phyloP scores from a whole-genome alignment of 257 asterid species.

The Solanum verrucosum region DNA sequence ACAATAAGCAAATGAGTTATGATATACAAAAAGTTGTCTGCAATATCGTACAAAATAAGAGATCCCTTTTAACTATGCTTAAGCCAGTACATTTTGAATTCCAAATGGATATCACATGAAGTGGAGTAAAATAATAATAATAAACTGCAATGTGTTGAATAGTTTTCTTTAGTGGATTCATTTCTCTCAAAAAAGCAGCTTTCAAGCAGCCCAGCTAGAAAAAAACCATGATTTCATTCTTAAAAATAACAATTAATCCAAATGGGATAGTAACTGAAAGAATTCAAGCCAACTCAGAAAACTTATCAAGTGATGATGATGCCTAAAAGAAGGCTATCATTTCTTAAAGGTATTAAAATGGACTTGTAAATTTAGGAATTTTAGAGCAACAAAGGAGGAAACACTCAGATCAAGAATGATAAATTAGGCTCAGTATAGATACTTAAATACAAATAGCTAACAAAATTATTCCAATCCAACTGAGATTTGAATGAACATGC shows the following conservation, averaged over 20 bases:
- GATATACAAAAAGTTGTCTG: neutral
- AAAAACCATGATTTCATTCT: neutral
- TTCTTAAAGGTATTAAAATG: neutral
- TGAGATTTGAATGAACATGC: neutral
- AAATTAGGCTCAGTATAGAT: neutral
- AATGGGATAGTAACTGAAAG: neutral
- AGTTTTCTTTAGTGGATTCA: neutral
- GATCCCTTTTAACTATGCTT: neutral
- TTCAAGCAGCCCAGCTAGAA: neutral
- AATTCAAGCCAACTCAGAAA: neutral
- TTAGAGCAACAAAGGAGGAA: neutral
- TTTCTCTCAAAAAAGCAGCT: neutral
- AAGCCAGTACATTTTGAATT: neutral
- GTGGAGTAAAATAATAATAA: neutral
- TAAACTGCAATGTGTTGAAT: neutral
- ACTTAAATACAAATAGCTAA: neutral
- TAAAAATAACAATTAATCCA: neutral
- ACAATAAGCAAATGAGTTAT: neutral
- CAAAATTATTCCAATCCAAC: neutral
- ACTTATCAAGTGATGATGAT: neutral
- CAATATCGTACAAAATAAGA: neutral
- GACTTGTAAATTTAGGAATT: neutral
- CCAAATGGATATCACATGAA: neutral
- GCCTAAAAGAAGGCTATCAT: neutral
- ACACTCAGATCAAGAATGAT: neutral